Evolutionary conservation across 495 filamentous ascomycete genomes (phyloP), one percentile per base, ranked within the genome.

Genomic region (Penicillium bovifimosum): DNA sequence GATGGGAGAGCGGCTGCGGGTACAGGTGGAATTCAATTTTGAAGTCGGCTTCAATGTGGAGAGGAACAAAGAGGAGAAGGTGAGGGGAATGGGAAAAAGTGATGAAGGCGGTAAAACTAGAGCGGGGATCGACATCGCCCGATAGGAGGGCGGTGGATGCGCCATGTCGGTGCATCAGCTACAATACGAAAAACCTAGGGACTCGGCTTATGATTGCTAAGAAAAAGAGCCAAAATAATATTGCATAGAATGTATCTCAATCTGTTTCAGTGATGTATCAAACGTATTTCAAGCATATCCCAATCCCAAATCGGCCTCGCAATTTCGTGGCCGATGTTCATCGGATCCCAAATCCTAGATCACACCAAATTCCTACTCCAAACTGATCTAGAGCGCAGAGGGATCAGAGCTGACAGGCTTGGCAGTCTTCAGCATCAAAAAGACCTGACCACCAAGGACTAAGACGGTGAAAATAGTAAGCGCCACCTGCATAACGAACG

Each of bases 401-500:
- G 38, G 1, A 27, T 17, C 28, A 8, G 29, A 26, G 5, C 32
- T 14, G 5, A 26, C 10, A 7, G 45, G 29, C 39, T 53, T 41
- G 17, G 40, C 48, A 29, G 28, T 45, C 20, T 41, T 44, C 28
- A 38, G 20, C 58, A 55, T 52, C 56, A 67, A 50, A 34, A 55
- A 52, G 9, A 80, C 9, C 60, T 80, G 63, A 16, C 35, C 64
- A 35, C 55, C 51, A 0, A 81, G 6, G 8, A 71, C 35, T 26
- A 71, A 27, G 13, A 68, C 50, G 41, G 81, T 62, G 16, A 83
- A 38, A 6, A 77, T 49, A 4, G 61, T 47, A 41, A 82, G 56
- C 3, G 74, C 66, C 32, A 77, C 9, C 42, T 80, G 66, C 17
- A 84, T 74, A 8, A 72, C 74, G 18, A 81, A 48, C 39, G 85